Percentiles rank a stretch among this genome's conserved stretches.
Conservation (phyloP, 2,329 filamentous ascomycete species). For the Atkinsonella hypoxylon region DNA sequence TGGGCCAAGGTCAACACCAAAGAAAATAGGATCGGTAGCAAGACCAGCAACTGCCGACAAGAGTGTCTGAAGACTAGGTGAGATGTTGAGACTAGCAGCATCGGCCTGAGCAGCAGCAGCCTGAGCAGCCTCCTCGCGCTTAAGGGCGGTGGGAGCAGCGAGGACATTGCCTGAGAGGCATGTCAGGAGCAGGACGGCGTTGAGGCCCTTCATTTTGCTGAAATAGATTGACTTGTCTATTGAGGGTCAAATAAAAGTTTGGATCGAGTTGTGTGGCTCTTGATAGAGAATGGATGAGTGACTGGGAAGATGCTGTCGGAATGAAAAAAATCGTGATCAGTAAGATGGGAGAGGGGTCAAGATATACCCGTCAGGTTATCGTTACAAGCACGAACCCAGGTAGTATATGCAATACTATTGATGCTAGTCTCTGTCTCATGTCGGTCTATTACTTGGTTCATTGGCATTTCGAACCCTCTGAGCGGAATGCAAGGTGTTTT, state of each 20-base stretch:
- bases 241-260: not conserved
- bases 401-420: not conserved
- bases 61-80: no score
- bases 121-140: not conserved
- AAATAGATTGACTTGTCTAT: not conserved
- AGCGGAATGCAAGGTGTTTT: not conserved
- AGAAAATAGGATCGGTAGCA: no score
- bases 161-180: slow-evolving; percentile 2
- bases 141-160: not conserved
- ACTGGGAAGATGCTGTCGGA: not conserved
- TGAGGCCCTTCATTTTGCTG: slow-evolving; percentile 1
- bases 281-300: not conserved
- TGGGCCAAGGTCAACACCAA: no score
- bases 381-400: not conserved
- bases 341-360: not conserved
- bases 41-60: no score
- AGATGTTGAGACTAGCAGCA: not conserved
- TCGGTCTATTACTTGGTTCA: not conserved
- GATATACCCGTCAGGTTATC: not conserved
- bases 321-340: not conserved
- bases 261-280: not conserved
- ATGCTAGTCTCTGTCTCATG: not conserved
- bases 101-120: not conserved
- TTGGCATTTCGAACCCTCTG: not conserved
- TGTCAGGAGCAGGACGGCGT: slow-evolving; percentile 2